Percentiles rank a stretch among this genome's conserved stretches.
These are phyloP conservation scores for Cutaneotrichosporon sp. DNA, from an alignment of 1,284 basidiomycete species.

Conservation along the genomic window DNA sequence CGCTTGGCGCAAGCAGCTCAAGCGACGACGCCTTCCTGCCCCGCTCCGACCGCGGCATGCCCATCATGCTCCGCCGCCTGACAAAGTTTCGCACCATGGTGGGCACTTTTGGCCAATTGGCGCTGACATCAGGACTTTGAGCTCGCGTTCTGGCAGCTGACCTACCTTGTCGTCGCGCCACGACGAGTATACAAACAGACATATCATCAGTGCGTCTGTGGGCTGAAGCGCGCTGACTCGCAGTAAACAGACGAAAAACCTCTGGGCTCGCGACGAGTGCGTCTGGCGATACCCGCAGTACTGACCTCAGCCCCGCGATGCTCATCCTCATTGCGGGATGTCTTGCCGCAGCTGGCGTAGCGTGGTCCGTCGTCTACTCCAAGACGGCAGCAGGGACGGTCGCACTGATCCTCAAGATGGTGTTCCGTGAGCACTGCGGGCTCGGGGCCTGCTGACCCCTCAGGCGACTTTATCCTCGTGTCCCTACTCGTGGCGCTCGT, in stretches of 20 bases:
- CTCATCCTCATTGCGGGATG: conserved; percentile 74
- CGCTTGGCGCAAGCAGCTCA: not conserved
- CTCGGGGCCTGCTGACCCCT: not conserved
- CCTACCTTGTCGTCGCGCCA: conserved; percentile 83
- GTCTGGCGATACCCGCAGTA: conserved; percentile 7
- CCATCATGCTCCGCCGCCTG: conserved; percentile 69
- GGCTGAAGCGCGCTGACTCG: not conserved
- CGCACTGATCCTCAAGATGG: conserved; percentile 67
- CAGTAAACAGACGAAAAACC: conserved; percentile 86
- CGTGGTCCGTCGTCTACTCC: conserved; percentile 80
- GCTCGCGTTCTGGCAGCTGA: conserved; percentile 86
- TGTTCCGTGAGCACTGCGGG: conserved; percentile 54
- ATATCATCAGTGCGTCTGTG: conserved; percentile 38
- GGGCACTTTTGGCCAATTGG: conserved; percentile 31
- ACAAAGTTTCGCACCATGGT: conserved; percentile 83
- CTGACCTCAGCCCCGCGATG: conserved; percentile 62
- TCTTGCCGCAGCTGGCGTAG: conserved; percentile 62
- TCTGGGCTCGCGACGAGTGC: conserved; percentile 85
- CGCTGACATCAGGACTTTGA: conserved; percentile 99
- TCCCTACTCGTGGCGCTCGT: conserved; percentile 69
- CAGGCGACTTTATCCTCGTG: conserved; percentile 68
- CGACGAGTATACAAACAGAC: conserved; percentile 67
- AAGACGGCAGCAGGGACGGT: conserved; percentile 57
- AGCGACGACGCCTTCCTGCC: conserved; percentile 6
- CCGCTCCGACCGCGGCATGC: conserved; percentile 47